Conservation (phyloP, 768 basidiomycete species). For the Lactifluus volemus region DNA sequence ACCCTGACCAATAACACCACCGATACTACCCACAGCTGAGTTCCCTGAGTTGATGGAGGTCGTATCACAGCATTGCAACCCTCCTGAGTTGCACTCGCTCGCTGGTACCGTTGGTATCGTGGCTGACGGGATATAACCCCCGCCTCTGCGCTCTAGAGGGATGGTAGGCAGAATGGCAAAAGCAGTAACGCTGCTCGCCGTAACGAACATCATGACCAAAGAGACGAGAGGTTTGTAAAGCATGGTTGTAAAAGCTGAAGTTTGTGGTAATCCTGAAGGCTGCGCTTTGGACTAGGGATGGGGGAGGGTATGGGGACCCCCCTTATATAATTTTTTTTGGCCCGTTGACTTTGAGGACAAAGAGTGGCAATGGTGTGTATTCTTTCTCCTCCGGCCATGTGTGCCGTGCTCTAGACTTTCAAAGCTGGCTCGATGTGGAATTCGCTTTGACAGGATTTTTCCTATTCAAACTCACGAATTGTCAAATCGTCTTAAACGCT, state of each 20-base stretch:
- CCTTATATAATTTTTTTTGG: background rate
- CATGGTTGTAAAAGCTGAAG: background rate
- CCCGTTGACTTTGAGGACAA: background rate
- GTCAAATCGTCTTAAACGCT: background rate
- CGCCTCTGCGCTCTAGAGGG: background rate
- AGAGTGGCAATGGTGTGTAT: background rate
- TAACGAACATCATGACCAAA: background rate
- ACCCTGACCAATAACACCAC: background rate
- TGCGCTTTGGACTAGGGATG: background rate
- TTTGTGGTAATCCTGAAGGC: background rate
- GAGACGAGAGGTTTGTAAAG: slow-evolving; percentile 3
- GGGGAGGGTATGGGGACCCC: background rate
- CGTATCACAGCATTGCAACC: background rate
- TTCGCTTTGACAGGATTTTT: background rate
- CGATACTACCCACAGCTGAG: background rate
- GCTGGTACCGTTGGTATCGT: background rate
- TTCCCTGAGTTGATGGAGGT: background rate
- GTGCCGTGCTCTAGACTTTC: background rate
- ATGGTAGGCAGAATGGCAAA: background rate
- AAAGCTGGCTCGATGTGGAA: background rate
- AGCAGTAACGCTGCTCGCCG: background rate
- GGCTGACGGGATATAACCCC: background rate
- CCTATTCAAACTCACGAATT: background rate
- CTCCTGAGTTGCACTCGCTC: background rate
- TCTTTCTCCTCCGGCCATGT: background rate